phyloP scores from a whole-genome alignment of 1,284 basidiomycete species.

The Ceratobasidium sp. region DNA sequence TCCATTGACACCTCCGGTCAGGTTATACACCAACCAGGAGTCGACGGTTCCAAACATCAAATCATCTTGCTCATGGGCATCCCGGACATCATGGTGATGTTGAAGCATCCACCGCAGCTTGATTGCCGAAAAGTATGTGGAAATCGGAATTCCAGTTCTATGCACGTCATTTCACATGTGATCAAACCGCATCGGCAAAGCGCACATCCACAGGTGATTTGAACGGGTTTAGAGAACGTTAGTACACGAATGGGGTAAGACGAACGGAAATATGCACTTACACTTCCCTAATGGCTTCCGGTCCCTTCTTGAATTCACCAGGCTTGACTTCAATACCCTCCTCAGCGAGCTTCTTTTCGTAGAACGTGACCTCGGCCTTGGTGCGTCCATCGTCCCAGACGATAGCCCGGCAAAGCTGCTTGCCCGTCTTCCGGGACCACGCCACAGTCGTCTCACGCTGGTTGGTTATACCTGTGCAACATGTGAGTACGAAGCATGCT shows the following conservation, averaged over 20 bases:
- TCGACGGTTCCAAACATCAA: conserved; percentile 95
- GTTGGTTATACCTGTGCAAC: conserved; percentile 84
- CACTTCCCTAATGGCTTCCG: conserved; percentile 72
- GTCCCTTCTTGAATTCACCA: conserved; percentile 70
- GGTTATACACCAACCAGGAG: conserved; percentile 93
- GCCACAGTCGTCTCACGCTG: conserved; percentile 96
- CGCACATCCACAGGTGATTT: not conserved
- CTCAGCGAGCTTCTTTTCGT: conserved; percentile 72
- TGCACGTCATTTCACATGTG: conserved; percentile 20
- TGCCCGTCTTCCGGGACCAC: conserved; percentile 91
- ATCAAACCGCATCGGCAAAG: conserved; percentile 25
- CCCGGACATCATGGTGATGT: conserved; percentile 77
- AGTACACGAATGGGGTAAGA: conserved; percentile 8
- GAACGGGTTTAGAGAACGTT: not conserved
- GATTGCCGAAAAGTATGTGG: conserved; percentile 96
- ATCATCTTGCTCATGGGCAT: conserved; percentile 83
- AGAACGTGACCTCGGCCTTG: conserved; percentile 79
- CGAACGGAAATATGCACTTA: conserved; percentile 50
- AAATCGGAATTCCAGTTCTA: conserved; percentile 90
- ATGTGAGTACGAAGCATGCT: conserved; percentile 38
- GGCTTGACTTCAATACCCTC: conserved; percentile 76
- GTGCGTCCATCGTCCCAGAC: conserved; percentile 97
- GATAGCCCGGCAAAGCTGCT: conserved; percentile 86
- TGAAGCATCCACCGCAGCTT: conserved; percentile 98
- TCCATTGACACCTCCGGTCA: conserved; percentile 71